Evolutionary conservation across 2,329 filamentous ascomycete species (phyloP).

Genomic region (Clathrospora elynae): DNA sequence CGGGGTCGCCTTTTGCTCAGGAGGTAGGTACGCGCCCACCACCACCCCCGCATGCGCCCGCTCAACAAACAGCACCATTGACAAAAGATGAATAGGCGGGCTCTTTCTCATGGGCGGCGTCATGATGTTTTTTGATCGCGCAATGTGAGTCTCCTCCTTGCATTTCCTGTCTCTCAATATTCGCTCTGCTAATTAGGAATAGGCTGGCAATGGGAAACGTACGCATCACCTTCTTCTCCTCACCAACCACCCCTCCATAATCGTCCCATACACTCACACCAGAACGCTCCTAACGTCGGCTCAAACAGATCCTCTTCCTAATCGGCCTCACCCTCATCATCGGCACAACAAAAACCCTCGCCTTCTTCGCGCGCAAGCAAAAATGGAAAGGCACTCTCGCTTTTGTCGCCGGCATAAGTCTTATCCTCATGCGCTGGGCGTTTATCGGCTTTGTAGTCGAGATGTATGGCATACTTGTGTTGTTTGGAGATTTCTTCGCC

Average conservation of each 20-base stretch:
- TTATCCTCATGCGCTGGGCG: constrained; percentile 91
- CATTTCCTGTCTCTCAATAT: not conserved
- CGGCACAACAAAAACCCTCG: constrained; percentile 83
- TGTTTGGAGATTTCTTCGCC: constrained; percentile 95
- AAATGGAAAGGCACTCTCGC: constrained; percentile 91
- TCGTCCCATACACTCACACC: not conserved
- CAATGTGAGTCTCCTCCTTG: constrained; percentile 68
- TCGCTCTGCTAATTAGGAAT: constrained; percentile 13
- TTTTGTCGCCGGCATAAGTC: constrained; percentile 78
- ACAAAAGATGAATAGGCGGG: constrained; percentile 65
- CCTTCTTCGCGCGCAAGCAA: constrained; percentile 93
- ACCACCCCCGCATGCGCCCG: constrained; percentile 24
- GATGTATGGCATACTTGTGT: constrained; percentile 86
- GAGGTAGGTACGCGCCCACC: constrained; percentile 69
- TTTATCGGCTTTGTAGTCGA: constrained; percentile 89
- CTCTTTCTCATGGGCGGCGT: constrained; percentile 95
- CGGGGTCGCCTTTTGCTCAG: constrained; percentile 96
- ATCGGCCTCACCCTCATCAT: constrained; percentile 96
- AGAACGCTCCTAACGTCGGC: constrained; percentile 8
- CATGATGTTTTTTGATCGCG: constrained; percentile 95
- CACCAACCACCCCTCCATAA: not conserved
- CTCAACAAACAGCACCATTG: constrained; percentile 6
- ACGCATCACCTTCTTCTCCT: constrained; percentile 33
- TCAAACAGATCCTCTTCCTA: constrained; percentile 85
- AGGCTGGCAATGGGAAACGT: constrained; percentile 98